phyloP scores from a whole-genome alignment of 2,329 filamentous ascomycete genomes.

The Proliferodiscus dingleyae region DNA sequence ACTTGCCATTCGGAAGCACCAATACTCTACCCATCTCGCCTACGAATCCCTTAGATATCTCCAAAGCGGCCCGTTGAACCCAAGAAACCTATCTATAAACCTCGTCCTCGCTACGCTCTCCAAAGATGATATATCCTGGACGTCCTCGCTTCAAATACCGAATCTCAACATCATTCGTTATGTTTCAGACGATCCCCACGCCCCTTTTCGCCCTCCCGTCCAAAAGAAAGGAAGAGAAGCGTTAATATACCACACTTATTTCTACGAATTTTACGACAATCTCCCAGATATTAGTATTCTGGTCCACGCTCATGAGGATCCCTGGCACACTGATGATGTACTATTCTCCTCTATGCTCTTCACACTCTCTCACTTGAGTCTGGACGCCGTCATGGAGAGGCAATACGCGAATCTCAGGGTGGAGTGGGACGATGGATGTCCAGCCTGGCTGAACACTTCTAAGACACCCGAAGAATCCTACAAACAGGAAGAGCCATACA shows the following conservation, averaged over 20 bases:
- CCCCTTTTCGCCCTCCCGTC: slow-evolving; percentile 42
- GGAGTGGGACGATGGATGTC: slow-evolving; percentile 50
- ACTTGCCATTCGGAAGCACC: not conserved
- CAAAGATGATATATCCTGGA: slow-evolving; percentile 8
- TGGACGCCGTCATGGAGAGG: slow-evolving; percentile 38
- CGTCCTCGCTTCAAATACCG: not conserved
- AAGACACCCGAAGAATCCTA: slow-evolving; percentile 28
- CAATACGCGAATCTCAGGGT: slow-evolving; percentile 53
- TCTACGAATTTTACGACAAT: slow-evolving; percentile 56
- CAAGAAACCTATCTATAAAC: slow-evolving; percentile 6
- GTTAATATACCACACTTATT: slow-evolving; percentile 56
- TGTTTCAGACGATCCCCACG: slow-evolving; percentile 44
- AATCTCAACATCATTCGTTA: slow-evolving; percentile 37
- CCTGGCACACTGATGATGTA: slow-evolving; percentile 35
- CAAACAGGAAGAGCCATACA: slow-evolving; percentile 22
- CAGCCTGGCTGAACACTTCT: slow-evolving; percentile 44
- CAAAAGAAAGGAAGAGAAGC: slow-evolving; percentile 58
- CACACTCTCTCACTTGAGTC: slow-evolving; percentile 31
- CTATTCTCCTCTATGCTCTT: slow-evolving; percentile 32
- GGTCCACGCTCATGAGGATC: slow-evolving; percentile 51
- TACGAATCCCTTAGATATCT: not conserved
- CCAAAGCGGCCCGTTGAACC: not conserved
- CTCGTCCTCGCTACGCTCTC: slow-evolving; percentile 10
- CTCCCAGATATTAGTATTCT: slow-evolving; percentile 56
- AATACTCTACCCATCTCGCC: not conserved